Evolutionary conservation across 2,329 filamentous ascomycete species (phyloP), one percentile per base, ranked within the genome.

Genomic region (Ophiobolus disseminans): DNA sequence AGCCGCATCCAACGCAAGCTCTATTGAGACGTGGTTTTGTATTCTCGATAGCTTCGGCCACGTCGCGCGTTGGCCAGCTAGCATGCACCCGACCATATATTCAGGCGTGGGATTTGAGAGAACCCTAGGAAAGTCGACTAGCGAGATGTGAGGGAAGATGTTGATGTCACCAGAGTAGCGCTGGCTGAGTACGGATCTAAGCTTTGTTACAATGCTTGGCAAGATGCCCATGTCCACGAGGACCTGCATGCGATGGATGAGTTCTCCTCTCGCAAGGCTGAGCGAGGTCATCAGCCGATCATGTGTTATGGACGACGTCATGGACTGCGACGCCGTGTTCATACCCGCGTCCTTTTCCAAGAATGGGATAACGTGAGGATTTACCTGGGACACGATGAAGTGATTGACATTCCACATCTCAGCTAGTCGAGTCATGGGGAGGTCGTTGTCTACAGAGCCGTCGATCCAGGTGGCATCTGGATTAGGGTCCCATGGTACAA

Each of bases 391-490:
- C 14, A 97, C 93, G 59, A 97, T 97, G 68, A 97, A 97, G 69
- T 97, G 93, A 66, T 97, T 97, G 69, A 97, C 92, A 66, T 97
- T 96, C 78, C 97, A 96, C 88, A 97, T 92, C 67, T 96, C 91
- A 1, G 91, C 86, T 13, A 97, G 79, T 2, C 90, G 85, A 16
- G 88, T 91, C 85, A 96, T 96, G 1, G 93, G 93, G 2, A 97
- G 78, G 70, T 97, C 93, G 50, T 94, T 94, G 68, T 97, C 91
- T 17, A 97, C 90, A 1, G 92, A 97, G 1, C 93, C 93, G 69
- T 97, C 93, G 41, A 97, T 96, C 83, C 90, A 97, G 57, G 85
- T 85, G 5, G 66, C 66, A 67, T 91, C 89, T 21, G 90, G 87
- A 3, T 88, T 87, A 11, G 91, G 89, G 60, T 94, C 92, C 92